Base-by-base conservation (phyloP, 805 yeast genomes). In the Pichia paraexigua region DNA sequence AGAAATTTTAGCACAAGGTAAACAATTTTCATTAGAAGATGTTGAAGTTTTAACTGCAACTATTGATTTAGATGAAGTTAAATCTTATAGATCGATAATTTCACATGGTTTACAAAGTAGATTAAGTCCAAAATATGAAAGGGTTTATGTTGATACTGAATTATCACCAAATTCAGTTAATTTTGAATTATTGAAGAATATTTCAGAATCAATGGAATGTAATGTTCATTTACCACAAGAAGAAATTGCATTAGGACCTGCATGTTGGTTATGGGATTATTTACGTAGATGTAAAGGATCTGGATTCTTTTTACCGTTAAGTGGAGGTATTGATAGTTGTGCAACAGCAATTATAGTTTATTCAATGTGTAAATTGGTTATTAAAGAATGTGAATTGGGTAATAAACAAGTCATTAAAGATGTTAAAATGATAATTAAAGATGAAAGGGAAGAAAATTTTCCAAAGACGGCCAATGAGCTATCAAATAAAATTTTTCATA, bases 221-320 rank as follows among this genome's bases (percentile, higher is more conserved):
- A 75, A 74, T 40, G 85, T 85, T 60, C 95, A 87, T 67, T 63
- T 72, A 2, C 97, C 99, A 3, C 96, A 91, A 62, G 97, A 94
- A 69, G 99, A 94, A 68, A 92, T 94, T 58, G 97, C 98, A 0
- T 72, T 87, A 43, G 99, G 99, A 0, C 99, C 99, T 0, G 99
- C 99, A 0, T 94, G 99, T 67, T 94, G 99, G 99, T 69, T 94
- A 56, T 94, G 99, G 99, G 99, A 94, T 67, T 94, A 94, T 63
- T 75, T 94, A 53, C 79, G 99, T 66, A 78, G 99, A 57, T 88
- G 95, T 59, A 80, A 80, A 58, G 87, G 94, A 48, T 88, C 90
- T 0, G 99, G 99, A 0, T 94, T 76, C 65, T 95, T 94, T 68
- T 72, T 94, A 45, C 98, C 99, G 0, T 73, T 94, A 47, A 85